Evolutionary conservation across 2,329 filamentous ascomycete genomes (phyloP).

Genomic region (Fusarium protoensiforme): DNA sequence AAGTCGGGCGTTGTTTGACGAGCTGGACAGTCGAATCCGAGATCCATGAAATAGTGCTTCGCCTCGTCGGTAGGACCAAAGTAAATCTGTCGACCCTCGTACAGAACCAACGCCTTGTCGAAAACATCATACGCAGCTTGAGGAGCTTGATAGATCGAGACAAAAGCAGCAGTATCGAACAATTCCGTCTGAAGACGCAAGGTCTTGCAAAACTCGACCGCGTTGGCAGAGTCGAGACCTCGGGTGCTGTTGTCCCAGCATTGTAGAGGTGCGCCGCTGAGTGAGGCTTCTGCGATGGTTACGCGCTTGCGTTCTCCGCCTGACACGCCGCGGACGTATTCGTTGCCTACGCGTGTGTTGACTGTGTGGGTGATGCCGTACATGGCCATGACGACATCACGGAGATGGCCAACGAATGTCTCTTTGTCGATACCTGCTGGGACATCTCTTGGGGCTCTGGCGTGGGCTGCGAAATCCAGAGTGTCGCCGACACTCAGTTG

Average conservation of each 20-base stretch:
- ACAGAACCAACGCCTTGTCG: conserved; percentile 75
- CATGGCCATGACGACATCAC: conserved; percentile 77
- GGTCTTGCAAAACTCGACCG: conserved; percentile 72
- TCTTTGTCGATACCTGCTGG: conserved; percentile 64
- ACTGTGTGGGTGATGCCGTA: conserved; percentile 76
- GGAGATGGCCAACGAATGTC: conserved; percentile 67
- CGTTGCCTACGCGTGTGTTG: conserved; percentile 76
- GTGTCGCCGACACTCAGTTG: conserved; percentile 80
- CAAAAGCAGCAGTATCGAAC: conserved; percentile 65
- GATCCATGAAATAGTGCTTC: conserved; percentile 41
- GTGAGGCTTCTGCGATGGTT: conserved; percentile 48
- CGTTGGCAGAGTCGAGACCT: conserved; percentile 74
- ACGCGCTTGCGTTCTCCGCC: conserved; percentile 63
- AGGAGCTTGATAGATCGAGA: conserved; percentile 74
- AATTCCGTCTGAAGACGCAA: conserved; percentile 70
- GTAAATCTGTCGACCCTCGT: conserved; percentile 74
- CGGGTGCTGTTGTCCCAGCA: conserved; percentile 78
- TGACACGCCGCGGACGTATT: conserved; percentile 70
- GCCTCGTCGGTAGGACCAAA: conserved; percentile 39
- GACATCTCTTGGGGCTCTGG: conserved; percentile 69
- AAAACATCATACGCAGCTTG: conserved; percentile 59
- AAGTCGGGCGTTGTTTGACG: conserved; percentile 77
- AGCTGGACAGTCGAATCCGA: conserved; percentile 67
- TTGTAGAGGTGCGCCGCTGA: conserved; percentile 60
- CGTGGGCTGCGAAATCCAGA: conserved; percentile 77